Evolutionary conservation across 192 early-diverging fungal genomes (phyloP), one percentile per base, ranked within the genome.

Genomic region (Entomortierella beljakovae): DNA sequence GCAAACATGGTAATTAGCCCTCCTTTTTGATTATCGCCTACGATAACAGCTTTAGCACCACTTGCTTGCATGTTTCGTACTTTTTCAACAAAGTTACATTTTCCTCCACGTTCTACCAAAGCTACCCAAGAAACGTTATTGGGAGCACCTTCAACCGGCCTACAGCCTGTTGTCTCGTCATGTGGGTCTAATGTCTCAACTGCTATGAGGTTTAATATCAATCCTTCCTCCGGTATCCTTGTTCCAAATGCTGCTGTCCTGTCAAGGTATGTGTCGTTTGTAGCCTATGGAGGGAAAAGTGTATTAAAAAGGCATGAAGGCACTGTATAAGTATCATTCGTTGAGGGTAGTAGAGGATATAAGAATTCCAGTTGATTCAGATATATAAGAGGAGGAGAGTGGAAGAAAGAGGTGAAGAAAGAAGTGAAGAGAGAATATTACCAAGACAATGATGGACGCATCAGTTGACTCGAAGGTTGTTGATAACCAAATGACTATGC

Each of bases 1-100:
- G 90, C 86, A 81, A 92, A 95, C 94, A 99, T 98, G 64, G 96
- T 97, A 56, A 96, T 90, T 31, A 95, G 87, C 43, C 87, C 74
- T 34, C 85, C 83, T 34, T 84, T 86, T 63, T 87, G 85, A 38
- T 84, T 82, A 75, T 98, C 95, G 25, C 96, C 96, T 20, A 99
- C 94, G 31, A 97, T 87, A 13, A 98, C 95, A 0, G 92, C 94
- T 20, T 86, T 82, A 0, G 94, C 94, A 22, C 96, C 96, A 25
- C 89, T 88, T 15, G 59, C 80, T 83, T 98, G 95, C 95, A 98
- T 96, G 33, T 90, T 90, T 40, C 94, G 85, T 10, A 99, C 91
- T 79, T 99, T 99, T 13, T 96, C 91, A 38, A 91, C 86, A 71
- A 99, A 99, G 0, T 89, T 83, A 81, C 97, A 99, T 16, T 80